phyloP scores from a whole-genome alignment of 176 grass and related monocot genomes.

The Areca catechu region DNA sequence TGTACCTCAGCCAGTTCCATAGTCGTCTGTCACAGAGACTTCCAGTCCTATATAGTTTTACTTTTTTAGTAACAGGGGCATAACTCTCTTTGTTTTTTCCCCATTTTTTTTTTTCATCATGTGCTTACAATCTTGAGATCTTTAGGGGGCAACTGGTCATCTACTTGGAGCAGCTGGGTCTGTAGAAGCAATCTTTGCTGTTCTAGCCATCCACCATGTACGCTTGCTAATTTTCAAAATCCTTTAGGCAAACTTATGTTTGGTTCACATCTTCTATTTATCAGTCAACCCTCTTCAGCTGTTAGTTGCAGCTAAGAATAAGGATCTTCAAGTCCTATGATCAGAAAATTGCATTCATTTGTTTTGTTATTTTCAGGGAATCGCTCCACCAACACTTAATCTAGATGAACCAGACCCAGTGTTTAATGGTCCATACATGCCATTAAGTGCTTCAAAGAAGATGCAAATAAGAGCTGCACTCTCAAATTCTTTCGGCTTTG shows the following conservation, averaged over 20 bases:
- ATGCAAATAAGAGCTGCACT: slow-evolving; percentile 58
- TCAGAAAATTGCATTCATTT: no score
- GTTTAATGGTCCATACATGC: slow-evolving; percentile 27
- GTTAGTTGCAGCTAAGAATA: no score
- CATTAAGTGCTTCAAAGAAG: slow-evolving; percentile 42
- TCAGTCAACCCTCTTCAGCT: no score
- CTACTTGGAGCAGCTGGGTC: slow-evolving; percentile 84
- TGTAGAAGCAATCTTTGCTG: slow-evolving; percentile 79
- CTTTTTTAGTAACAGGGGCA: no score
- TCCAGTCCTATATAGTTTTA: neutral
- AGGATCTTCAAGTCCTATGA: no score
- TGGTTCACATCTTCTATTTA: no score
- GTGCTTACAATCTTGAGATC: neutral
- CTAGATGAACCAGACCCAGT: neutral
- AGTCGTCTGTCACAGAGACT: no score
- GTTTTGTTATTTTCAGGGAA: slow-evolving; percentile 33
- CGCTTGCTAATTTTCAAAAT: neutral
- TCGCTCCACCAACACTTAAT: slow-evolving; percentile 70
- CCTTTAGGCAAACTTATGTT: no score
- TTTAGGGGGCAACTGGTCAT: slow-evolving; percentile 84
- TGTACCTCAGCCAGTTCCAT: no score
- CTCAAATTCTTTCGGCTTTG: slow-evolving; percentile 89
- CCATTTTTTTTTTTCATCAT: no score
- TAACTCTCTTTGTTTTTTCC: no score
- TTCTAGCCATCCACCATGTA: slow-evolving; percentile 80